Conservation (phyloP, 441 rosid genomes). For the Aleurites moluccanus region DNA sequence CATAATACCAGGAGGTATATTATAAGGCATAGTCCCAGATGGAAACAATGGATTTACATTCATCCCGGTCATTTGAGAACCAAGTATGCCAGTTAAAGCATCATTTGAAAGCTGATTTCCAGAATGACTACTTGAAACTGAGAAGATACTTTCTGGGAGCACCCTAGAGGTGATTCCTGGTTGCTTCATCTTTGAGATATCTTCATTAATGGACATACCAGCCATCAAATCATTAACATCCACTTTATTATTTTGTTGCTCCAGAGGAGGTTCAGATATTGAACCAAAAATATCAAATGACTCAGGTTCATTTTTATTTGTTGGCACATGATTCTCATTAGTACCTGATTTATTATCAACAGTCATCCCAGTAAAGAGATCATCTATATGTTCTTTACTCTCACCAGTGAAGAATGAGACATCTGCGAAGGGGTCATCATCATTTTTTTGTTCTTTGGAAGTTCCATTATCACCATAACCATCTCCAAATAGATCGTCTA, state of each 20-base stretch:
- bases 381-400: slow-evolving; percentile 53
- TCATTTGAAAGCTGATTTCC: slow-evolving; percentile 43
- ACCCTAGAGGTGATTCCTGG: slow-evolving; percentile 38
- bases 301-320: slow-evolving; percentile 41
- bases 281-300: slow-evolving; percentile 72
- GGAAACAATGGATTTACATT: slow-evolving; percentile 48
- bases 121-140: slow-evolving; percentile 39
- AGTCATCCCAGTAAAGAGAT: slow-evolving; percentile 82
- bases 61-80: slow-evolving; percentile 53
- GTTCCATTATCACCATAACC: slow-evolving; percentile 36
- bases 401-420: slow-evolving; percentile 72
- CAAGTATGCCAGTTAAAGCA: slow-evolving; percentile 48
- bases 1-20: slow-evolving; percentile 62
- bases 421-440: slow-evolving; percentile 85
- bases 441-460: slow-evolving; percentile 44
- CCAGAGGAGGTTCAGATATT: slow-evolving; percentile 36
- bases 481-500: slow-evolving; percentile 83
- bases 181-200: slow-evolving; percentile 40
- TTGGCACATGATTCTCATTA: slow-evolving; percentile 35
- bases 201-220: slow-evolving; percentile 60
- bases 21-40: slow-evolving; percentile 51
- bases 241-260: slow-evolving; percentile 40
- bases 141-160: slow-evolving; percentile 46
- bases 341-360: slow-evolving; percentile 47
- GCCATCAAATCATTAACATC: slow-evolving; percentile 65